Evolutionary conservation across 768 basidiomycete genomes (phyloP).

Genomic region (Lentinula sp.): DNA sequence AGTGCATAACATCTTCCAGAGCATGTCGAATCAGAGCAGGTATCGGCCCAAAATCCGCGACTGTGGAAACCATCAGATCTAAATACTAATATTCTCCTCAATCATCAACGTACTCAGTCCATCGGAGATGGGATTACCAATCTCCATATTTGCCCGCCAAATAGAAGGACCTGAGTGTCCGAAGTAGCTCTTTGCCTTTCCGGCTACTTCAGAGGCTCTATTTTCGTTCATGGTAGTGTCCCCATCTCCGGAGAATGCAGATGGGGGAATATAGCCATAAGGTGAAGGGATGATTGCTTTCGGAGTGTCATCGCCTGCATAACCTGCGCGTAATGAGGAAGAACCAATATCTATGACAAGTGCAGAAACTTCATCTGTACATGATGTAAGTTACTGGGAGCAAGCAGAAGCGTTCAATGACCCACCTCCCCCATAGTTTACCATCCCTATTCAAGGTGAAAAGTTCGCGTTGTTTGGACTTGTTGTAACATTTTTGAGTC

Average conservation of each 20-base stretch:
- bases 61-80: constrained; percentile 23
- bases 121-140: constrained; percentile 76
- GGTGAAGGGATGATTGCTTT: constrained; percentile 86
- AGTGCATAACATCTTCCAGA: constrained; percentile 68
- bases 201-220: constrained; percentile 32
- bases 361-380: constrained; percentile 91
- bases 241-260: constrained; percentile 23
- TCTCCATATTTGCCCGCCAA: constrained; percentile 88
- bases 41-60: constrained; percentile 73
- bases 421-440: constrained; percentile 77
- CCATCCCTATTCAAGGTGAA: constrained; percentile 37
- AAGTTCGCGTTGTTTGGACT: not conserved
- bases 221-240: constrained; percentile 52
- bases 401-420: constrained; percentile 16
- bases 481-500: not conserved
- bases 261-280: constrained; percentile 63
- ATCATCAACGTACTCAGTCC: constrained; percentile 62
- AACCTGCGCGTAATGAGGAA: constrained; percentile 86
- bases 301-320: constrained; percentile 95
- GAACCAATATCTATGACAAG: constrained; percentile 93
- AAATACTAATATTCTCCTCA: not conserved
- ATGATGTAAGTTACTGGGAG: not conserved
- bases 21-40: constrained; percentile 70
- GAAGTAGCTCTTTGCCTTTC: constrained; percentile 61
- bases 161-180: constrained; percentile 86